Conservation (phyloP, 352 stramenopile genomes). For the Pilasporangium apinafurcum region DNA sequence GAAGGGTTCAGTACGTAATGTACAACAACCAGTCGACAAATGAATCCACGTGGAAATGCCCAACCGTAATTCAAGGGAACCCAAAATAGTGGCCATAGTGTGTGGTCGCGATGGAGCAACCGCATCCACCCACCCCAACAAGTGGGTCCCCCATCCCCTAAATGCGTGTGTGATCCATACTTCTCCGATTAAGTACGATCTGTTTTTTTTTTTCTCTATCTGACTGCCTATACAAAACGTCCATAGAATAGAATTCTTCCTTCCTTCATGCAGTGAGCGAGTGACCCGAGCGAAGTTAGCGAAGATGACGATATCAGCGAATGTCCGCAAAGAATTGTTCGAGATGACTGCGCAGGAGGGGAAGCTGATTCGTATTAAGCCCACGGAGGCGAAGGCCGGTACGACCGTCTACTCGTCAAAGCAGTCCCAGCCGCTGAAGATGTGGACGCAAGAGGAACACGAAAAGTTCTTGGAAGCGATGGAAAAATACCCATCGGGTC, state of each 20-base stretch:
- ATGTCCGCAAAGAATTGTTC: slow-evolving; percentile 82
- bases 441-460: slow-evolving; percentile 84
- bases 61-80: no score
- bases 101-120: slow-evolving; percentile 5
- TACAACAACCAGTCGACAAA: no score
- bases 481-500: slow-evolving; percentile 78
- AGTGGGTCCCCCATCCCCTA: slow-evolving; percentile 1
- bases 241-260: slow-evolving; percentile 9
- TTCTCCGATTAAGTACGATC: slow-evolving; percentile 43
- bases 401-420: slow-evolving; percentile 83
- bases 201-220: slow-evolving; percentile 16
- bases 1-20: no score
- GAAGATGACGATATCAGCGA: slow-evolving; percentile 81
- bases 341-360: slow-evolving; percentile 73
- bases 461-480: slow-evolving; percentile 83
- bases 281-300: slow-evolving; percentile 1
- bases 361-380: slow-evolving; percentile 82
- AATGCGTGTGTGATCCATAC: slow-evolving; percentile 18
- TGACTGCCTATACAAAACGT: no score
- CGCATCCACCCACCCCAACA: slow-evolving; percentile 28
- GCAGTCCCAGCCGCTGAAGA: slow-evolving; percentile 77
- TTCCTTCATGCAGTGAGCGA: slow-evolving; percentile 9
- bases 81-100: no score
- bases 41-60: no score
- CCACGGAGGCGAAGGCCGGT: slow-evolving; percentile 75